phyloP scores from a whole-genome alignment of 1,284 basidiomycete species.

The Tilletia caries region DNA sequence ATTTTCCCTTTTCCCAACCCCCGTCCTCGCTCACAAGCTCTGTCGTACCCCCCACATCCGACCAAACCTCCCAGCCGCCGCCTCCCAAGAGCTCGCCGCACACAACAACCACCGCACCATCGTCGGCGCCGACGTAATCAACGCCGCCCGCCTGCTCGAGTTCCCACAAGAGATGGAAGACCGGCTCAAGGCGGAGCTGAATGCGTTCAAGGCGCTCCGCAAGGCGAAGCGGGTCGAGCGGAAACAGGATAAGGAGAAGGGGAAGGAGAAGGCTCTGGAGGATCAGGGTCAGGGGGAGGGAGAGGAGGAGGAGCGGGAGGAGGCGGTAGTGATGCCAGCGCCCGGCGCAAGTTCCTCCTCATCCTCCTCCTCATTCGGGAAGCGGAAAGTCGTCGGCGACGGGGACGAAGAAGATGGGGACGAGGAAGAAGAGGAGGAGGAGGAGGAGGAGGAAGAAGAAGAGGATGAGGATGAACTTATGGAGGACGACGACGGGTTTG shows the following conservation, averaged over 20 bases:
- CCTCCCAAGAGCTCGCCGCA: slow-evolving; percentile 9
- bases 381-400: neutral
- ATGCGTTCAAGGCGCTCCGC: neutral
- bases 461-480: neutral
- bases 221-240: slow-evolving; percentile 1
- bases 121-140: neutral
- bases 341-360: neutral
- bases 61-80: no score
- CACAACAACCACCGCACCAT: slow-evolving; percentile 6
- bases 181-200: neutral
- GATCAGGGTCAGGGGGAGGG: slow-evolving; percentile 14
- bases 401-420: neutral
- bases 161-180: slow-evolving; percentile 6
- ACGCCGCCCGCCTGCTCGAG: slow-evolving; percentile 6
- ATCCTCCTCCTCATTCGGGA: neutral
- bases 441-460: slow-evolving; percentile 7
- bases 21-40: neutral
- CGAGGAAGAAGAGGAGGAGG: slow-evolving; percentile 3
- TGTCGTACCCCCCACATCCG: neutral
- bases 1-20: neutral
- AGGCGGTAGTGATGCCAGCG: neutral
- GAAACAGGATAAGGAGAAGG: slow-evolving; percentile 13
- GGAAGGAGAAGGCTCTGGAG: slow-evolving; percentile 16
- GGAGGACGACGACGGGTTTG: neutral
- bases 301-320: neutral